phyloP scores from a whole-genome alignment of 768 basidiomycete species.

The Suillus sp. region DNA sequence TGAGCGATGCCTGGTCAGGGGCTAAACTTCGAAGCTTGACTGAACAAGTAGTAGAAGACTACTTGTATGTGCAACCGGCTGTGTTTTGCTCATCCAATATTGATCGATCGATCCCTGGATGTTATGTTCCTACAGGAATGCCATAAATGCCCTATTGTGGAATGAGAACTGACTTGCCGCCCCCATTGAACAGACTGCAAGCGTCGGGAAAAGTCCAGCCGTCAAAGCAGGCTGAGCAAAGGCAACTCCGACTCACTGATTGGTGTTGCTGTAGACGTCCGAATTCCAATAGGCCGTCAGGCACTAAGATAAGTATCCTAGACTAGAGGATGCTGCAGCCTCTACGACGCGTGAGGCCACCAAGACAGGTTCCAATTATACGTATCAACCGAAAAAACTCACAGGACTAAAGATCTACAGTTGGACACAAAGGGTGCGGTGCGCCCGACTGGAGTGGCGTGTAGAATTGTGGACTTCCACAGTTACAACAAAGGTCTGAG shows the following conservation, averaged over 20 bases:
- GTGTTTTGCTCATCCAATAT: not conserved
- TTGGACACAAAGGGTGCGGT: not conserved
- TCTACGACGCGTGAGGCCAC: not conserved
- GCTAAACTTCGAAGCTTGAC: not conserved
- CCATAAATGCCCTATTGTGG: not conserved
- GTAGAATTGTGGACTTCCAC: conserved; percentile 3
- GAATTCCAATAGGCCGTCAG: not conserved
- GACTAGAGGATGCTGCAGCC: not conserved
- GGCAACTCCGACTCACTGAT: not conserved
- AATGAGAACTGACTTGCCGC: not conserved
- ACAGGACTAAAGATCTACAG: not conserved
- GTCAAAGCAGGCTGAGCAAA: not conserved
- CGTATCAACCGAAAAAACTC: not conserved
- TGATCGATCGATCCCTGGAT: not conserved
- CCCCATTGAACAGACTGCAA: not conserved
- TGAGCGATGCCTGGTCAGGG: not conserved
- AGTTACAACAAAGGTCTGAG: conserved; percentile 1
- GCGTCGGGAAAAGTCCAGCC: not conserved
- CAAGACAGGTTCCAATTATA: not conserved
- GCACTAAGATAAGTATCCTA: not conserved
- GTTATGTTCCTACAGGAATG: not conserved
- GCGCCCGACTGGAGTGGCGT: not conserved
- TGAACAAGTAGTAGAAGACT: not conserved
- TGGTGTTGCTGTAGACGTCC: not conserved
- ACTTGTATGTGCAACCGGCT: not conserved